Evolutionary conservation across 1,284 basidiomycete species (phyloP), one percentile per base, ranked within the genome.

Genomic region (Trichosporon sp.): DNA sequence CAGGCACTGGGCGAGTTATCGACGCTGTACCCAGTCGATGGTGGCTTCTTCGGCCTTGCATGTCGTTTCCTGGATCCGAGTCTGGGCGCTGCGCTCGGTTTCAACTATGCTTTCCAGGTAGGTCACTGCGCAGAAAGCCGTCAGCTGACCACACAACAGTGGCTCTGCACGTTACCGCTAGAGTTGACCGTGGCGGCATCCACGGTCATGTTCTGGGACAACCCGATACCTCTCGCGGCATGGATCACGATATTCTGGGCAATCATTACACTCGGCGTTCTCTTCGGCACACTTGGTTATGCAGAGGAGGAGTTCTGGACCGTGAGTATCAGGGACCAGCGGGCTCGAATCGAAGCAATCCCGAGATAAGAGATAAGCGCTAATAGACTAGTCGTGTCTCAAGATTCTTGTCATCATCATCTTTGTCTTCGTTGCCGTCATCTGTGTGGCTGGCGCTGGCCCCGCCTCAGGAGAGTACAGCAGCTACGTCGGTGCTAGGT

Each of bases 1-100:
- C 80, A 81, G 66, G 79, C 79, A 25, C 74, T 82, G 19, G 81
- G 80, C 65, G 81, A 82, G 70, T 79, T 82, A 76, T 75, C 81
- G 29, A 82, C 81, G 59, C 58, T 81, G 49, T 83, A 75, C 71
- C 82, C 81, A 11, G 81, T 82, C 63, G 77, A 80, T 63, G 81
- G 81, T 65, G 80, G 78, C 69, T 83, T 82, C 78, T 81, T 81
- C 69, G 80, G 78, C 13, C 74, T 81, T 16, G 75, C 77, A 16
- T 71, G 70, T 34, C 73, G 71, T 23, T 73, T 79, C 69, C 67
- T 79, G 52, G 78, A 79, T 68, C 72, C 73, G 23, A 70, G 74
- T 5, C 74, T 73, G 59, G 73, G 72, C 27, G 75, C 75, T 58
- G 76, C 79, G 37, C 72, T 81, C 70, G 80, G 81, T 33, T 80